Conservation (phyloP, 1,139 yeast species). For the Arxiozyma telluris region DNA sequence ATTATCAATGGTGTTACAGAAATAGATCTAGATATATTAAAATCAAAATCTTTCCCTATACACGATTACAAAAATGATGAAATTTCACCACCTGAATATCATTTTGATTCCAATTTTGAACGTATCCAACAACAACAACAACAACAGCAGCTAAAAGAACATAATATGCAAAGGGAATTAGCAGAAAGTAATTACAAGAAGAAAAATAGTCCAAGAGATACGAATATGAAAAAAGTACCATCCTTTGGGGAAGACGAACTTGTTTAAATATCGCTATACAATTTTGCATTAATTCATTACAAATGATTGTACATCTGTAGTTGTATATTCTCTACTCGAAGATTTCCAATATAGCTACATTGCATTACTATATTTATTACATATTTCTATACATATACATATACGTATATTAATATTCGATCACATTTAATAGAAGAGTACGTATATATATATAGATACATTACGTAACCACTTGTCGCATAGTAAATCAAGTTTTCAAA, state of each 20-base stretch:
- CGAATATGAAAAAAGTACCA: slow-evolving; percentile 12
- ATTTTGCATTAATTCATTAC: too few relatives aligned
- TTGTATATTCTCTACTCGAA: not conserved
- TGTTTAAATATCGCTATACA: not conserved
- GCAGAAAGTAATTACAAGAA: not conserved
- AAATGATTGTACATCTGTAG: too few relatives aligned
- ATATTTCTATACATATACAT: not conserved
- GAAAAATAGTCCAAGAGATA: not conserved
- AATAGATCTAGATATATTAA: slow-evolving; percentile 28
- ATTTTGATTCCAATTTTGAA: not conserved
- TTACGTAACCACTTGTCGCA: too few relatives aligned
- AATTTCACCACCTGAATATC: not conserved
- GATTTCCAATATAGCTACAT: not conserved
- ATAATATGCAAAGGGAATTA: not conserved
- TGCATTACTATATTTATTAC: not conserved
- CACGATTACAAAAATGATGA: not conserved
- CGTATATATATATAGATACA: too few relatives aligned
- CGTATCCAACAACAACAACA: not conserved
- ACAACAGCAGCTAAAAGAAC: not conserved
- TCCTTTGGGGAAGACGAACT: slow-evolving; percentile 29
- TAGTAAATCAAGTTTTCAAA: not conserved
- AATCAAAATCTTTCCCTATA: slow-evolving; percentile 3
- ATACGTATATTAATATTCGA: too few relatives aligned
- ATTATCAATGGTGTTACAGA: slow-evolving; percentile 32
- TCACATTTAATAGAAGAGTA: not conserved